Base-by-base conservation (phyloP, 2,329 filamentous ascomycete genomes). In the Alternaria burnsii region DNA sequence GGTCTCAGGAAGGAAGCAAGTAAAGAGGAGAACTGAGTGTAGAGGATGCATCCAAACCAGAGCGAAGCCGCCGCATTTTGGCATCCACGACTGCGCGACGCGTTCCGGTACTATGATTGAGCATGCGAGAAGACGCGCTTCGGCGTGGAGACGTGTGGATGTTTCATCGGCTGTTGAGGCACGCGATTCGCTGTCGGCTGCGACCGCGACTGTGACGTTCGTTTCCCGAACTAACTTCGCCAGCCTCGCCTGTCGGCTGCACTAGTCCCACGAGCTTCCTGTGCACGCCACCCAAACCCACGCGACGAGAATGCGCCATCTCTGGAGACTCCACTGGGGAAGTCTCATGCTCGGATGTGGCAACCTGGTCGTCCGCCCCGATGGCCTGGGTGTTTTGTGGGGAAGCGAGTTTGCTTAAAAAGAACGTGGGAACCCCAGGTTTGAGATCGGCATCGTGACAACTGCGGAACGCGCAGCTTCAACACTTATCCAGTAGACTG, bases 361-460 rank as follows among this genome's bases (percentile, higher is more conserved):
- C 47, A 52, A 53, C 46, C 59, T 28, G n/a, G 52, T 32, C 26
- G 16, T 20, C 48, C 57, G 59, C 57, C 58, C 66, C 59, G 54
- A 55, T 59, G 51, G 62, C 52, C 41, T 59, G 58, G 59, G 59
- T 55, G 38, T 58, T 66, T 63, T 68, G 65, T 66, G 68, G 69
- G 65, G 66, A 63, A 65, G 58, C 58, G 53, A 61, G 55, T 52
- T 56, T 48, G 58, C 58, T 63, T 70, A 68, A 69, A 12, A 63
- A 66, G 61, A 54, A 65, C 62, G 46, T 59, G 63, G 48, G 51
- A 65, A 64, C 68, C 69, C 70, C 69, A 52, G 69, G 62, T 69
- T 68, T 43, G 54, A 43, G 62, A 65, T 67, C 59, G 66, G 58
- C 63, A 62, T 52, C 55, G 44, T 42, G 46, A 58, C 20, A 34